A percentile compares a stretch with the other conserved stretches of the same genome.
These are phyloP conservation scores for Neurospora sp. DNA, from an alignment of 2,329 filamentous ascomycete species.

Conservation along the genomic window DNA sequence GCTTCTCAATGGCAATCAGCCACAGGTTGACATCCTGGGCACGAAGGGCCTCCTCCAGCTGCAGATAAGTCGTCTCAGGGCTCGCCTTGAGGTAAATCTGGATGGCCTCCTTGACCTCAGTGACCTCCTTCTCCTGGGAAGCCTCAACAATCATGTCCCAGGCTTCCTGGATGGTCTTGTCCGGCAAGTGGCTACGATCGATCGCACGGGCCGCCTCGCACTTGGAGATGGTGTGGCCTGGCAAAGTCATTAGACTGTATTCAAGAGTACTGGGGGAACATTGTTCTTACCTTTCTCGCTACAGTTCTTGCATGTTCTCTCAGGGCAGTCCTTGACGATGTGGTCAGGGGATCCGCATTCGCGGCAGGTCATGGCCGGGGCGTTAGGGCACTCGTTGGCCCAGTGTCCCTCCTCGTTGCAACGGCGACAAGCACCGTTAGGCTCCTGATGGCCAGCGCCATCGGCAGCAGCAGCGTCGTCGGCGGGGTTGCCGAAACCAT, in stretches of 20 bases:
- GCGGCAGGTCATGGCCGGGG: slow-evolving; percentile 28
- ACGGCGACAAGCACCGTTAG: slow-evolving; percentile 26
- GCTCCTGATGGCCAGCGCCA: slow-evolving; percentile 44
- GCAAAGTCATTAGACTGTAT: slow-evolving; percentile 3
- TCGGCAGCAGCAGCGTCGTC: slow-evolving; percentile 31
- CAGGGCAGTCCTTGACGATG: slow-evolving; percentile 42
- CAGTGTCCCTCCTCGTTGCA: slow-evolving; percentile 44
- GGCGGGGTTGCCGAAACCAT: slow-evolving; percentile 22
- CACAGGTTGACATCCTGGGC: slow-evolving; percentile 41
- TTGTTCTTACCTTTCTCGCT: slow-evolving; percentile 47
- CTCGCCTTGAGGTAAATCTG: slow-evolving; percentile 52
- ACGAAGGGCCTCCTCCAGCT: slow-evolving; percentile 53
- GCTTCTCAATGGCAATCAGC: slow-evolving; percentile 53
- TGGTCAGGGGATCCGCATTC: slow-evolving; percentile 39
- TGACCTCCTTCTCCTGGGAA: slow-evolving; percentile 44
- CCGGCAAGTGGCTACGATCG: slow-evolving; percentile 39
- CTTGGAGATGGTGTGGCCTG: slow-evolving; percentile 44
- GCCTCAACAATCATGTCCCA: slow-evolving; percentile 47
- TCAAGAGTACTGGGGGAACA: slow-evolving; percentile 5
- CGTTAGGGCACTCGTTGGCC: slow-evolving; percentile 46
- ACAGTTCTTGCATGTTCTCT: slow-evolving; percentile 50
- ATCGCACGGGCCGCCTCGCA: slow-evolving; percentile 53
- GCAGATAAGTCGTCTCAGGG: slow-evolving; percentile 45
- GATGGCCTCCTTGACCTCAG: slow-evolving; percentile 50
- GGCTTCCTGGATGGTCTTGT: slow-evolving; percentile 42